Evolutionary conservation across 305 asterid species (phyloP), one percentile per base, ranked within the genome.

Genomic region (Plantago lanceolata): DNA sequence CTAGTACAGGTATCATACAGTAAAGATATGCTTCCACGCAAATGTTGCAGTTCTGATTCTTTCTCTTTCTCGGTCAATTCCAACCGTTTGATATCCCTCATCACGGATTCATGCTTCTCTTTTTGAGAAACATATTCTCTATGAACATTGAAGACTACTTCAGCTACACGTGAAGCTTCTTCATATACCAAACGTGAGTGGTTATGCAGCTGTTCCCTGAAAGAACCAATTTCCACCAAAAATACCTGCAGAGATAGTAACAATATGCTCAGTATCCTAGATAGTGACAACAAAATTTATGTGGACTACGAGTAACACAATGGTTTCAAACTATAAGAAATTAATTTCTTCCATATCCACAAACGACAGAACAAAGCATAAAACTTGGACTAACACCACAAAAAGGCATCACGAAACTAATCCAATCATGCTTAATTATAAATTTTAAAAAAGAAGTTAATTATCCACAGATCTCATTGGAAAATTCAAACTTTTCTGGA

Each of bases 1-100:
- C 68, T 71, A 33, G 71, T 71, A 71, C 92, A 90, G 66, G 94
- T 81, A 61, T 84, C 95, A 71, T 71, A 77, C 66, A 93, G 84
- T 63, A 70, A 76, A 13, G 84, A 73, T 65, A 80, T 48, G 52
- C 78, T 81, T 70, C 77, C 78, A 19, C 65, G 85, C 81, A 78
- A 71, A 61, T 56, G 63, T 69, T 73, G 79, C 79, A 83, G 65
- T 78, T 85, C 89, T 35, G 87, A 77, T 78, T 85, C 94, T 71
- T 66, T 93, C 80, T 90, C 90, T 68, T 79, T 81, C 71, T 67
- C 75, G 59, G 49, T 65, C 57, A 77, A 71, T 65, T 85, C 86
- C 50, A 87, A 78, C 62, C 66, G 80, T 72, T 67, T 37, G 31
- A 79, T 61, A 52, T 88, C 87, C 47, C 73, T 68, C 76, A 81